Evolutionary conservation across 257 asterid species (phyloP).

Genomic region (Striga asiatica): DNA sequence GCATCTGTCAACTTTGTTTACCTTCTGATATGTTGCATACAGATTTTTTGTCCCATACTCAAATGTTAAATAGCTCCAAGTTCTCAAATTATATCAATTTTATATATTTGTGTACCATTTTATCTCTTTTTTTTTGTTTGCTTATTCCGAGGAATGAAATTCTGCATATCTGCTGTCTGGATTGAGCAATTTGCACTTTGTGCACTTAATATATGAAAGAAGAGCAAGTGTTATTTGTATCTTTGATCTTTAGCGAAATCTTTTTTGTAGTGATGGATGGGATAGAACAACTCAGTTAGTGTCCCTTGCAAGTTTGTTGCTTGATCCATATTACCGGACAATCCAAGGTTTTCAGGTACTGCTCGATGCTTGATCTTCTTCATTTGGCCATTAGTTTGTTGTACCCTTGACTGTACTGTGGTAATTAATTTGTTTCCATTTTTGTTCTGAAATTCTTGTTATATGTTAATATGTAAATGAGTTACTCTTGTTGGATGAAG

Average conservation of each 20-base stretch:
- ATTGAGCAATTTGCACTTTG: constrained; percentile 6
- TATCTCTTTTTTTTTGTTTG: not conserved
- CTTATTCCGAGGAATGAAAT: constrained; percentile 2
- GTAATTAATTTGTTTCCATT: not conserved
- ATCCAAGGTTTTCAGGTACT: constrained; percentile 88
- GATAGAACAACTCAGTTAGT: constrained; percentile 95
- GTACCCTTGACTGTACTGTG: not conserved
- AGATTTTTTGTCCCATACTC: not conserved
- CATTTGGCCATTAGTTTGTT: not conserved
- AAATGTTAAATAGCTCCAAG: constrained; percentile 4
- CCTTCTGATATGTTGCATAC: too few relatives aligned
- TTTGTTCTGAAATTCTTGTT: not conserved
- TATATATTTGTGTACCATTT: too few relatives aligned
- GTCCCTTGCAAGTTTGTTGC: constrained; percentile 88
- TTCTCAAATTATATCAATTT: too few relatives aligned
- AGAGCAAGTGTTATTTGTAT: constrained; percentile 2
- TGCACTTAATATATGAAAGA: not conserved
- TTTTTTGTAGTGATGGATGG: constrained; percentile 88
- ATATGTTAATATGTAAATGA: not conserved
- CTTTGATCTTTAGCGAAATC: constrained; percentile 16
- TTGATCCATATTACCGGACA: constrained; percentile 95
- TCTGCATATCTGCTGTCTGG: constrained; percentile 2
- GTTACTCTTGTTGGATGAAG: not conserved
- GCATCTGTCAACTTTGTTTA: not conserved
- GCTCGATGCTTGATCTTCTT: constrained; percentile 14